A percentile compares a stretch with the other conserved stretches of the same genome.
Conservation (phyloP, 352 stramenopile species). For the Saprolegnia diclina region DNA sequence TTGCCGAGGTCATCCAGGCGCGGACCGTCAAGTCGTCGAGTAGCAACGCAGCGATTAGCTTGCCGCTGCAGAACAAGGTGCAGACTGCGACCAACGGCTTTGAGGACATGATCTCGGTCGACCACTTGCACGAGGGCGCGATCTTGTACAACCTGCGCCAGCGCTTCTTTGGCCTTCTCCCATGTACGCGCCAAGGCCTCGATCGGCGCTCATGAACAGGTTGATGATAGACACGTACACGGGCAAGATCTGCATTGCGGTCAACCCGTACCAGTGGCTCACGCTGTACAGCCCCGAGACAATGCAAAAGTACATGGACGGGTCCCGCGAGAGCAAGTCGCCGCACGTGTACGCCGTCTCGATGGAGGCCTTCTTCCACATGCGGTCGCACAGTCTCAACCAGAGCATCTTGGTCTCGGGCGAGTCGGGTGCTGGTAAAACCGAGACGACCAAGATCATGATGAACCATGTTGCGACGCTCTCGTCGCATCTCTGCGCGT, state of each 20-base stretch:
- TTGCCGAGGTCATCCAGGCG: constrained; percentile 53
- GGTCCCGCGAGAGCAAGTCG: constrained; percentile 59
- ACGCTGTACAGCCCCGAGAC: constrained; percentile 67
- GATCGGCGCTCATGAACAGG: too few species aligned
- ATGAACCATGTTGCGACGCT: constrained; percentile 90
- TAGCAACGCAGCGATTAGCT: constrained; percentile 26
- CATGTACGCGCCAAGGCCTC: constrained; percentile 42
- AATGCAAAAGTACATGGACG: constrained; percentile 73
- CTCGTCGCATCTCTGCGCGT: constrained; percentile 60
- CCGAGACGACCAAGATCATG: constrained; percentile 95
- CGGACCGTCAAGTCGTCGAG: constrained; percentile 57
- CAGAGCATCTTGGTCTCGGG: constrained; percentile 94
- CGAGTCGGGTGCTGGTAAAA: constrained; percentile 95
- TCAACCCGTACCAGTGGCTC: constrained; percentile 86
- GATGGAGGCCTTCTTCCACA: constrained; percentile 82
- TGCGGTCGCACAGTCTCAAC: constrained; percentile 69
- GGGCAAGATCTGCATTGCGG: constrained; percentile 81
- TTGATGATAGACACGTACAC: constrained; percentile 84
- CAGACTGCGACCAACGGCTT: constrained; percentile 51
- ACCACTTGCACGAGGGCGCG: constrained; percentile 78
- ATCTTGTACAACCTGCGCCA: constrained; percentile 81
- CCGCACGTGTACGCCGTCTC: constrained; percentile 84
- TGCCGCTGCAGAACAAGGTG: constrained; percentile 67
- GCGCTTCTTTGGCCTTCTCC: constrained; percentile 69
- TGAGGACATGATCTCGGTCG: constrained; percentile 85